Conservation (phyloP, 495 filamentous ascomycete genomes). For the Penicillium goetzii region DNA sequence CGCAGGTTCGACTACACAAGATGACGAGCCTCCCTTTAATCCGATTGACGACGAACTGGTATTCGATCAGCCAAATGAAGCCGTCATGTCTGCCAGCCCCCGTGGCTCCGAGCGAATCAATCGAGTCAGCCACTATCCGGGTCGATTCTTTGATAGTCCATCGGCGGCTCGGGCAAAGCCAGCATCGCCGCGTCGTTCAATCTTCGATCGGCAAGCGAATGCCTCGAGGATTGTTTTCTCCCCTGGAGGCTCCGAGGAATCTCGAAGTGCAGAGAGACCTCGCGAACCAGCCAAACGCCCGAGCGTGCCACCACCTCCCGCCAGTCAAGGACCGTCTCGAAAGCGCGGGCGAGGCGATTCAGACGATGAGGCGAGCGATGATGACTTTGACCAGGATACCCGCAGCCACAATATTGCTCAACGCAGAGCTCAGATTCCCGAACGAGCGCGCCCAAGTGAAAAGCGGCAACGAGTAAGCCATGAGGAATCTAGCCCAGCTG, state of each 20-base stretch:
- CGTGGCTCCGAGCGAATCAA: constrained; percentile 27
- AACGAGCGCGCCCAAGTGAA: neutral
- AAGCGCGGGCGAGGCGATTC: constrained; percentile 26
- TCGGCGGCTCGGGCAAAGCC: neutral
- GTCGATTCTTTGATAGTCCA: constrained; percentile 19
- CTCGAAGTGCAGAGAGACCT: constrained; percentile 22
- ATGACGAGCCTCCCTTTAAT: neutral
- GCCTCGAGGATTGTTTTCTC: constrained; percentile 37
- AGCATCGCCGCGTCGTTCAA: constrained; percentile 20
- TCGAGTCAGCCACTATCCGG: constrained; percentile 24
- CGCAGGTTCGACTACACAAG: neutral
- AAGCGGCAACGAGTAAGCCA: constrained; percentile 12
- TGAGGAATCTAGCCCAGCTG: neutral
- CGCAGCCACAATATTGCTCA: constrained; percentile 17
- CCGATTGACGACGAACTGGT: constrained; percentile 18
- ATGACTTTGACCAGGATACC: constrained; percentile 24
- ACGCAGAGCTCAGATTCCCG: constrained; percentile 32
- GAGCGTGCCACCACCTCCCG: neutral
- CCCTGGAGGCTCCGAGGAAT: constrained; percentile 6
- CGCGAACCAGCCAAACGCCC: constrained; percentile 8
- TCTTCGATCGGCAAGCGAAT: constrained; percentile 42
- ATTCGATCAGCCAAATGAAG: constrained; percentile 10
- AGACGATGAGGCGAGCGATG: constrained; percentile 15
- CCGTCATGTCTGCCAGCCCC: constrained; percentile 26
- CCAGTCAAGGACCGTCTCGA: constrained; percentile 6